Evolutionary conservation across 176 grass and related monocot genomes (phyloP).

Genomic region (Pharus latifolius): DNA sequence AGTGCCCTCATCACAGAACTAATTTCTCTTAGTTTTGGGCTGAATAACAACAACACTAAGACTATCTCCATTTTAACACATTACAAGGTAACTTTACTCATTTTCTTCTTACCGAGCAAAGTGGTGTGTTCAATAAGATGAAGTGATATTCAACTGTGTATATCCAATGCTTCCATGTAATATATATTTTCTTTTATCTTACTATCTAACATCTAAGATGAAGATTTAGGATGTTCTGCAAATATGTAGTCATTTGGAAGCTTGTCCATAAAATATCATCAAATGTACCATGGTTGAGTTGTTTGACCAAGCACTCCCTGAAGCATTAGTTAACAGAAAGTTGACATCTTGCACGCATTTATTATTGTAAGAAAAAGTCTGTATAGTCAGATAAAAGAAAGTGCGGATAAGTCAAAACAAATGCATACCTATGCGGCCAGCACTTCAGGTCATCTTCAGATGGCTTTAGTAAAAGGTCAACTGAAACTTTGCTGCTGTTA

Average conservation of each 20-base stretch:
- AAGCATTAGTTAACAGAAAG: neutral
- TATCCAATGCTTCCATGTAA: neutral
- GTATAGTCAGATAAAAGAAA: neutral
- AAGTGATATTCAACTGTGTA: neutral
- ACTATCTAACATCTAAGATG: too few relatives aligned
- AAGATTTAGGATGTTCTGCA: neutral
- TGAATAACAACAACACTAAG: neutral
- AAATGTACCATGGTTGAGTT: neutral
- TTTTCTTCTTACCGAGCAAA: too few relatives aligned
- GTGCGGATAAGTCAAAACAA: neutral
- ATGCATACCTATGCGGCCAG: slow-evolving; percentile 80
- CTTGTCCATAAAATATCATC: neutral
- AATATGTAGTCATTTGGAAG: neutral
- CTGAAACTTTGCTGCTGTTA: slow-evolving; percentile 24
- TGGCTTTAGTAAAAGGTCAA: slow-evolving; percentile 83
- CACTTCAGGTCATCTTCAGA: slow-evolving; percentile 79
- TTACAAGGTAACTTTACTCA: too few relatives aligned
- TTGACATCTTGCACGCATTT: neutral
- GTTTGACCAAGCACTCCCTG: neutral
- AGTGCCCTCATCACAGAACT: neutral
- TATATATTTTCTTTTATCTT: too few relatives aligned
- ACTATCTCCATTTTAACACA: neutral
- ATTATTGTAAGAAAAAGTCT: slow-evolving; percentile 4
- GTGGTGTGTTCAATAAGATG: neutral
- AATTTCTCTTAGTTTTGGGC: neutral